Evolutionary conservation across 805 yeast genomes (phyloP).

Genomic region (Hanseniaspora clermontiae): DNA sequence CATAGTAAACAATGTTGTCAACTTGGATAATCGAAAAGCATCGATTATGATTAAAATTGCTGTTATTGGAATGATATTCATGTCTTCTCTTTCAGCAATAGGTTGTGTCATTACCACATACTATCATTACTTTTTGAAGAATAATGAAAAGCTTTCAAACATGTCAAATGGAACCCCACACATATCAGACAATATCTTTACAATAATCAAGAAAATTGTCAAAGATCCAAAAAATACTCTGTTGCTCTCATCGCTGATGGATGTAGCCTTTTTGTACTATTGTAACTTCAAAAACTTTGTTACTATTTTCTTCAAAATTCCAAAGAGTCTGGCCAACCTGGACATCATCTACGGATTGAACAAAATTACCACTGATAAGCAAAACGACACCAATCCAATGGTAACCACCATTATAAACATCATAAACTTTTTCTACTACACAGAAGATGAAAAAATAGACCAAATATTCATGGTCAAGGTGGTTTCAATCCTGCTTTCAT

Average conservation of each 20-base stretch:
- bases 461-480: conserved; percentile 5
- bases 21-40: conserved; percentile 1
- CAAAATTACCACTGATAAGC: background rate
- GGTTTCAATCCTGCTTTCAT: conserved; percentile 4
- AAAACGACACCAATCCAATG: background rate
- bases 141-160: background rate
- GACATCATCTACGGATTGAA: conserved; percentile 9
- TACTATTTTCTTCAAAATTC: conserved; percentile 6
- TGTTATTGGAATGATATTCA: conserved; percentile 2
- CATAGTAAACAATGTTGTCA: conserved; percentile 4
- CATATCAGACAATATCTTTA: background rate
- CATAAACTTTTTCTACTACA: conserved; percentile 9
- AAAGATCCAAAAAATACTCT: background rate
- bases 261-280: conserved; percentile 1
- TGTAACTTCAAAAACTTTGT: conserved; percentile 11
- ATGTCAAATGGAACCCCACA: background rate
- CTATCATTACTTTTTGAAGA: conserved; percentile 4
- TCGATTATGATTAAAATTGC: conserved; percentile 1
- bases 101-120: conserved; percentile 12
- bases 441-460: conserved; percentile 8
- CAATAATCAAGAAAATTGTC: background rate
- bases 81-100: conserved; percentile 11
- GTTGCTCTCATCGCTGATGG: background rate
- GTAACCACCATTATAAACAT: conserved; percentile 5
- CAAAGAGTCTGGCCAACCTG: conserved; percentile 4